Conservation (phyloP, 2,329 filamentous ascomycete species). For the Aspergillus ochraceus region DNA sequence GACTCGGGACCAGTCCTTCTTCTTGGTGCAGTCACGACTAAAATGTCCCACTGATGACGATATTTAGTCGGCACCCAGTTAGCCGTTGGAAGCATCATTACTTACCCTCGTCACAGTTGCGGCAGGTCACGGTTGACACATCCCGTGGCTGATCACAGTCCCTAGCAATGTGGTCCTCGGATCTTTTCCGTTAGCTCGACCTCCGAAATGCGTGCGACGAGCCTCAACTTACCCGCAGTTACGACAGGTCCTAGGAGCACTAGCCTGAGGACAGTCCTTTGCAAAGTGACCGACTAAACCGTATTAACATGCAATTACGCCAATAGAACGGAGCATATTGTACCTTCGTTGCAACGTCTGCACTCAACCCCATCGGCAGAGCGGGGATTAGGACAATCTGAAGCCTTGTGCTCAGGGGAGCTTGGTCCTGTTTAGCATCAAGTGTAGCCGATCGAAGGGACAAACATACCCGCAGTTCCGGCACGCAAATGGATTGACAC, state of each 20-base stretch:
- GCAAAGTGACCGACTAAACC: slow-evolving; percentile 45
- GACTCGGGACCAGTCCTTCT: slow-evolving; percentile 45
- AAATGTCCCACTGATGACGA: slow-evolving; percentile 39
- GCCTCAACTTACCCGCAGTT: slow-evolving; percentile 45
- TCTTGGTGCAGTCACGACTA: slow-evolving; percentile 45
- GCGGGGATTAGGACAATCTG: slow-evolving; percentile 50
- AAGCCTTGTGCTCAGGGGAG: slow-evolving; percentile 46
- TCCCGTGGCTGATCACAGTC: slow-evolving; percentile 47
- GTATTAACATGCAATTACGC: neutral
- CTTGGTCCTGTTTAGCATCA: slow-evolving; percentile 27
- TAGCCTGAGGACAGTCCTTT: slow-evolving; percentile 45
- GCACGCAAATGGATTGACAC: slow-evolving; percentile 44
- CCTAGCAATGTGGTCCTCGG: slow-evolving; percentile 43
- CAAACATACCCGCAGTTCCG: slow-evolving; percentile 54
- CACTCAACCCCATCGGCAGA: slow-evolving; percentile 47
- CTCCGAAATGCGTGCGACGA: neutral
- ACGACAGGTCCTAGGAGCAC: slow-evolving; percentile 39
- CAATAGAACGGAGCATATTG: neutral
- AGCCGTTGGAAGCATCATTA: neutral
- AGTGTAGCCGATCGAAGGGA: neutral
- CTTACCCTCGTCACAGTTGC: slow-evolving; percentile 47
- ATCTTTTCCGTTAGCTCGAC: slow-evolving; percentile 25
- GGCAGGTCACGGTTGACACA: slow-evolving; percentile 42
- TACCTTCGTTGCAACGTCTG: slow-evolving; percentile 45
- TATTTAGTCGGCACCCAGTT: slow-evolving; percentile 10